Evolutionary conservation across 495 filamentous ascomycete genomes (phyloP), one percentile per base, ranked within the genome.

Genomic region (Neurospora tetrasperma): DNA sequence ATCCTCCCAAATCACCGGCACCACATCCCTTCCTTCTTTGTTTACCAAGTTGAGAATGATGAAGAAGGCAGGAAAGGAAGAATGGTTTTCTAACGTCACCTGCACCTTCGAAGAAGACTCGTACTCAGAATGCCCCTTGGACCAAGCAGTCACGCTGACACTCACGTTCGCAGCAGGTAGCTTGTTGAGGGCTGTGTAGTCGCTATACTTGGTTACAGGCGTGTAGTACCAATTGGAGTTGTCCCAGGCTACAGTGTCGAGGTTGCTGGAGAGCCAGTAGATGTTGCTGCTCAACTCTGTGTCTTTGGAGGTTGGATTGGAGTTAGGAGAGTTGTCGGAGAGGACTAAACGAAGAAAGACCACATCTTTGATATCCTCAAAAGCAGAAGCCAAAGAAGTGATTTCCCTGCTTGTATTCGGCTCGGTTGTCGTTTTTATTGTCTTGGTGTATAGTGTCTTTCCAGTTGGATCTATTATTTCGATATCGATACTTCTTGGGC

Each of bases 141-240:
- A 66, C 5, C 73, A 75, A 5, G 80, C 70, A 0, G 54, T 78
- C 0, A 80, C 78, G n/a, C n/a, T n/a, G n/a, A n/a, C n/a, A n/a
- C n/a, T 74, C 9, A 90, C 78, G 0, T 76, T 76, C 0, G 84
- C 87, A 0, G 74, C 27, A 2, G 71, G 10, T 16, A 91, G 74
- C 1, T 72, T 80, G 70, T 83, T 80, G 16, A 90, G 74, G 5
- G 83, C 81, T 0, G 82, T 87, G 74, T 83, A 88, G 70, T 90
- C 77, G 0, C 85, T 83, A 68, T 87, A 90, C 5, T 80, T 71
- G 10, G 80, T 85, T 2, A 89, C 86, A 0, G 88, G 89, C 0
- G 89, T 91, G 71, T 79, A 80, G 73, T 85, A 89, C 87, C 88
- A 91, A 1, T 81, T 85, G 9, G 89, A 88, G 0, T 84, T 79